A percentile compares a stretch with the other conserved stretches of the same genome.
phyloP scores from a whole-genome alignment of 805 yeast genomes.

The Yarrowia sp. region DNA sequence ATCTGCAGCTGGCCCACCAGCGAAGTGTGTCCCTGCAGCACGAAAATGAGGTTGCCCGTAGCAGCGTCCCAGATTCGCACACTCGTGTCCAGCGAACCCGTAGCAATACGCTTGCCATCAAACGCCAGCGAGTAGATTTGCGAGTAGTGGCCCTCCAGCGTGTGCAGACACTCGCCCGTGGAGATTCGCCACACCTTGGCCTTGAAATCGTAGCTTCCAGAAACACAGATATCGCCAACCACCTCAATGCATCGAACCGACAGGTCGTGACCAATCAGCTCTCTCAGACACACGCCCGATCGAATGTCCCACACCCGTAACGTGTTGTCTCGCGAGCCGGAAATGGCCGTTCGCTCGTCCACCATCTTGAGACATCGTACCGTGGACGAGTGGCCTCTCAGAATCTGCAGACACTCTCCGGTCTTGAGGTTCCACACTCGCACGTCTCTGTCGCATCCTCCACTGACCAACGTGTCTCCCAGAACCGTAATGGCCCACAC shows the following conservation, averaged over 20 bases:
- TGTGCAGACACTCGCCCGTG: slow-evolving; percentile 87
- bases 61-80: slow-evolving; percentile 95
- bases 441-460: slow-evolving; percentile 95
- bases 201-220: slow-evolving; percentile 89
- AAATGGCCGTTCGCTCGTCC: slow-evolving; percentile 75
- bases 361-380: slow-evolving; percentile 85
- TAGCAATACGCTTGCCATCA: slow-evolving; percentile 87
- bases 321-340: slow-evolving; percentile 91
- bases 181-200: slow-evolving; percentile 91
- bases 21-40: slow-evolving; percentile 86
- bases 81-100: slow-evolving; percentile 94
- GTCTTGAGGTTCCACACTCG: slow-evolving; percentile 93
- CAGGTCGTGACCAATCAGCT: slow-evolving; percentile 72
- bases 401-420: slow-evolving; percentile 84
- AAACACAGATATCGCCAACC: slow-evolving; percentile 73
- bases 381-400: slow-evolving; percentile 92
- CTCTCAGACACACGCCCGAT: slow-evolving; percentile 80
- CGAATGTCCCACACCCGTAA: slow-evolving; percentile 95
- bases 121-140: slow-evolving; percentile 93
- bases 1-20: slow-evolving; percentile 87
- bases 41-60: slow-evolving; percentile 79
- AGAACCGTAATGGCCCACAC: slow-evolving; percentile 96
- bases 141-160: slow-evolving; percentile 88
- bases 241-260: slow-evolving; percentile 81
- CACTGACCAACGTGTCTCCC: slow-evolving; percentile 89